These are phyloP conservation scores for Dendrocalamus sinicus DNA, from an alignment of 176 grass and related monocot species.

Conservation along the genomic window DNA sequence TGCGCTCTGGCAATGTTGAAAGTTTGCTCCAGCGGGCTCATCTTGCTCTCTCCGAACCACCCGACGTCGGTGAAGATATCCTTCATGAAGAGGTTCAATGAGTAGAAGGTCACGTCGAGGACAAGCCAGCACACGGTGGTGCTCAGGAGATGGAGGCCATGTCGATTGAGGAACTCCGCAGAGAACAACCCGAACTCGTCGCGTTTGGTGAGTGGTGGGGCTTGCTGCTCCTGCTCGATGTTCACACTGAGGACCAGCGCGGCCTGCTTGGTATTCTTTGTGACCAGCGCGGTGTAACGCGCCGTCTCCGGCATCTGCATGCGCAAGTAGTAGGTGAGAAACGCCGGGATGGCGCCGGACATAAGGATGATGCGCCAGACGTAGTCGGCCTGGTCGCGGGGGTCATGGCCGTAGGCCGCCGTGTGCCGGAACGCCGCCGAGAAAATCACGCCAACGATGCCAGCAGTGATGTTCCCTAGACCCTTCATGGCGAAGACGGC, in stretches of 20 bases:
- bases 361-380: constrained; percentile 71
- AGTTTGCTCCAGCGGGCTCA: constrained; percentile 52
- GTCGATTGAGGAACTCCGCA: constrained; percentile 38
- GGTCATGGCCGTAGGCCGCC: background rate
- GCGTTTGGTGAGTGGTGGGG: background rate
- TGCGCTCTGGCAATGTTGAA: constrained; percentile 51
- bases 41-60: constrained; percentile 18
- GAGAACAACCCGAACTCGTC: constrained; percentile 59
- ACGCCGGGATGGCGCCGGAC: constrained; percentile 63
- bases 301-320: constrained; percentile 81
- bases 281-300: constrained; percentile 62
- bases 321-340: constrained; percentile 72
- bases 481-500: constrained; percentile 77
- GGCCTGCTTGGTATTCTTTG: constrained; percentile 48
- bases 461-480: no score
- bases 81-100: constrained; percentile 74
- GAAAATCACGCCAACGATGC: no score
- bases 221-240: background rate
- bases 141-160: constrained; percentile 59
- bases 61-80: constrained; percentile 56
- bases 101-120: constrained; percentile 78
- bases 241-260: constrained; percentile 38
- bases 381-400: constrained; percentile 38
- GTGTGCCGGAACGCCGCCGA: background rate
- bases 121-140: constrained; percentile 65